Evolutionary conservation across 1,284 basidiomycete species (phyloP).

Genomic region (Papiliotrema laurentii): DNA sequence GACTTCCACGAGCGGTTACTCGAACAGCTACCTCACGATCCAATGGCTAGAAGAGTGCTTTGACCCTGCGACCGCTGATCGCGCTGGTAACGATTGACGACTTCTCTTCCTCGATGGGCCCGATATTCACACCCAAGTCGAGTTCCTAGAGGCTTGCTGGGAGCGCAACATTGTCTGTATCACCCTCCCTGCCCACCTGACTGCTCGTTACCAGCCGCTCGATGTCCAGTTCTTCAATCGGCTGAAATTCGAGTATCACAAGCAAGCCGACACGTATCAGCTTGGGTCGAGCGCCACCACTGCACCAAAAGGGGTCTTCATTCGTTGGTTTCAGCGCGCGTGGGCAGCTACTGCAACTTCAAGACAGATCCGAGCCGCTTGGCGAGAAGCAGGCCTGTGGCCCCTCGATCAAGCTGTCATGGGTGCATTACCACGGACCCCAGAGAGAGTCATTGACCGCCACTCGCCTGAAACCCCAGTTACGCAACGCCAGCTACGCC

Average conservation of each 20-base stretch:
- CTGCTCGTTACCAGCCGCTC: constrained; percentile 9
- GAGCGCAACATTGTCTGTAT: constrained; percentile 7
- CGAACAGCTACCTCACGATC: background rate
- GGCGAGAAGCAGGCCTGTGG: constrained; percentile 9
- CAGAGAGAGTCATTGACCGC: background rate
- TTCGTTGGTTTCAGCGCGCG: constrained; percentile 6
- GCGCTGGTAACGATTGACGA: constrained; percentile 1
- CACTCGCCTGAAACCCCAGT: background rate
- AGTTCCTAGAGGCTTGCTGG: constrained; percentile 13
- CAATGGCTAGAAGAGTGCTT: constrained; percentile 8
- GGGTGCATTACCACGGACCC: background rate
- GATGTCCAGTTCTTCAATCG: constrained; percentile 12
- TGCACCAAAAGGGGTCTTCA: constrained; percentile 6
- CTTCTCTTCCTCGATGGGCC: constrained; percentile 16
- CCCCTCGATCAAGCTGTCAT: constrained; percentile 4
- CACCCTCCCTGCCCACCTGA: constrained; percentile 8
- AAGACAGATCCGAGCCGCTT: constrained; percentile 3
- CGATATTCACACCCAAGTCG: constrained; percentile 2
- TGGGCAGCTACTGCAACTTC: constrained; percentile 5
- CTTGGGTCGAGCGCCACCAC: background rate
- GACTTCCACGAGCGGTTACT: constrained; percentile 3
- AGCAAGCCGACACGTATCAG: constrained; percentile 5
- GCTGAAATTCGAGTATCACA: constrained; percentile 5
- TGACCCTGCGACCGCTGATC: constrained; percentile 5
- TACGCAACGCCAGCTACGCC: background rate